Evolutionary conservation across 495 filamentous ascomycete genomes (phyloP), one percentile per base, ranked within the genome.

Genomic region (Bombardia bombarda): DNA sequence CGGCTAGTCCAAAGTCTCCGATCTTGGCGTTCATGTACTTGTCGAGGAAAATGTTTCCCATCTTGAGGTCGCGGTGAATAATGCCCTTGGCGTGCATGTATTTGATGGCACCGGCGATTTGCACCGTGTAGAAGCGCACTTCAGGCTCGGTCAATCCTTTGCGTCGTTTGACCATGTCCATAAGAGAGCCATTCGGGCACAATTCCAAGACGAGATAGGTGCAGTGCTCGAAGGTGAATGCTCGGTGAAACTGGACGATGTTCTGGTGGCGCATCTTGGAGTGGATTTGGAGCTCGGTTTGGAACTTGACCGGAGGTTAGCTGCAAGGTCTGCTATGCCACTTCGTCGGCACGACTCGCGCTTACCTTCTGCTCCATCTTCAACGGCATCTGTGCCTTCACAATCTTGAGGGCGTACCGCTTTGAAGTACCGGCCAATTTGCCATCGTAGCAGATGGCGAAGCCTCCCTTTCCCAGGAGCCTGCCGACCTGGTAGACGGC

Each of bases 21-120:
- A 97, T 82, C 61, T 99, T 97, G 43, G 95, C 77, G 54, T 97
- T 95, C 93, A 99, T 96, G 51, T 94, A 74, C 28, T 79, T 78
- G 61, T 99, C 93, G 36, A 99, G 73, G 50, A 99, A 99, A 50
- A 99, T 78, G 54, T 99, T 97, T 10, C 92, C 93, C 72, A 95
- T 95, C 61, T 99, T 99, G 38, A 99, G 62, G 62, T 99, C 93
- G 30, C 93, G 80, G 64, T 99, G 93, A 25, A 96, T 94, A 24
- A 99, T 90, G 36, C 87, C 87, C 53, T 90, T 82, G 47, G 82
- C 78, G 63, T 99, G 93, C 60, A 99, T 82, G 55, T 97, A 99
- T 58, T 97, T 97, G 55, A 99, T 84, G 16, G 90, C 93, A 19
- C 93, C 90, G 43, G 89, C 82, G 24, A 95, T 86, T 65, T 99